Base-by-base conservation (phyloP, 805 yeast species). In the Saturnispora zaruensis region DNA sequence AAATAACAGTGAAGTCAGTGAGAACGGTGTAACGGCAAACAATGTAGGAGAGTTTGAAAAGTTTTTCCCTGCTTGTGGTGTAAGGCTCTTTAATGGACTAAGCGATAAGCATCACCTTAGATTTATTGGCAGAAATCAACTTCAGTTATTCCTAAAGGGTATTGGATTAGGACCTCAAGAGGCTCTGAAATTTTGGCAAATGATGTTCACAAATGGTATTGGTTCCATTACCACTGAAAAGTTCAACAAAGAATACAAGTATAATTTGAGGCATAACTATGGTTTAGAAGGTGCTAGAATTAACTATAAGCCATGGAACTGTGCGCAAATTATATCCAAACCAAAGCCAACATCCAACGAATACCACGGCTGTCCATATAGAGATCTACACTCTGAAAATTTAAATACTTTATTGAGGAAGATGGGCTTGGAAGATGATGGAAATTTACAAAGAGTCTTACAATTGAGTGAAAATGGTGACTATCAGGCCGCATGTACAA, bases 331-430 rank as follows among this genome's bases (percentile, higher is more conserved):
- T 40, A 66, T 87, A 51, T 73, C 79, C 25, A 82, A 82, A 57
- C 87, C 88, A 6, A 76, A 81, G 55, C 89, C 95, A 0, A 70
- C 72, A 9, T 68, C 73, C 43, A 72, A 75, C 44, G 96, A 90
- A 57, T 76, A 70, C 52, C 96, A 91, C 62, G 99, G 99, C 2
- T 91, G 98, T 66, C 97, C 98, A 5, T 93, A 86, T 66, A 72
- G 95, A 49, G 91, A 85, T 59, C 70, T 85, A 59, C 72, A 77
- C 11, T 62, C 77, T n/a, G 95, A 87, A 42, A 74, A 77, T 48
- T 70, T 93, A 45, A 71, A 76, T 6, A 56, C 59, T 3, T 77
- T 78, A 53, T 70, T 93, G 55, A 67, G 70, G 38, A 75, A 71
- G 20, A 76, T 87, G 79, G 91, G 90, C 1, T 68, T 87, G 45